These are phyloP conservation scores for Candida saitoana DNA, from an alignment of 805 yeast species.

Conservation along the genomic window DNA sequence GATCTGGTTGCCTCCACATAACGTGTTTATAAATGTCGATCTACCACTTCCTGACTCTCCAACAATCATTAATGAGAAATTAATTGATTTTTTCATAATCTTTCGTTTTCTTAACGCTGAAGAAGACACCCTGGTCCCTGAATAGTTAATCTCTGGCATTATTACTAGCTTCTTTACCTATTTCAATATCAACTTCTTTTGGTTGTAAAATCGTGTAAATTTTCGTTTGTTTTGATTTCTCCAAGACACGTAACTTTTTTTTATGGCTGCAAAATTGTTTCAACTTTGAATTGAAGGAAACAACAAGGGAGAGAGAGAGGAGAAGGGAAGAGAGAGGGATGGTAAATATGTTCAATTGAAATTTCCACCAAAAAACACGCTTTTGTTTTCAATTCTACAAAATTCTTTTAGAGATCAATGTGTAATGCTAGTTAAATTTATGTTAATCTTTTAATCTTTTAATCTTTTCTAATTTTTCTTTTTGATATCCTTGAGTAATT, in stretches of 20 bases:
- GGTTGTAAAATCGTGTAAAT: neutral
- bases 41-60: slow-evolving; percentile 88
- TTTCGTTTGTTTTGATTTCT: slow-evolving; percentile 1
- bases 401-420: too few species aligned
- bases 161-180: neutral
- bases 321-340: neutral
- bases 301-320: neutral
- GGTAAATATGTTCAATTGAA: too few species aligned
- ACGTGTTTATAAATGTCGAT: slow-evolving; percentile 86
- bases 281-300: too few species aligned
- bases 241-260: slow-evolving; percentile 1
- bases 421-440: too few species aligned
- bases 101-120: slow-evolving; percentile 59
- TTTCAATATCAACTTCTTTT: neutral
- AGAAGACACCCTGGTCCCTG: slow-evolving; percentile 25
- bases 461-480: neutral
- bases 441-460: too few species aligned
- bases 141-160: slow-evolving; percentile 1
- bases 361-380: too few species aligned
- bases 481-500: neutral
- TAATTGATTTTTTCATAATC: slow-evolving; percentile 76
- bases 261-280: too few species aligned
- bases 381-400: too few species aligned
- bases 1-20: slow-evolving; percentile 79
- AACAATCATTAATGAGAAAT: slow-evolving; percentile 80